Evolutionary conservation across 805 yeast genomes (phyloP).

Genomic region (Candida maltosa): DNA sequence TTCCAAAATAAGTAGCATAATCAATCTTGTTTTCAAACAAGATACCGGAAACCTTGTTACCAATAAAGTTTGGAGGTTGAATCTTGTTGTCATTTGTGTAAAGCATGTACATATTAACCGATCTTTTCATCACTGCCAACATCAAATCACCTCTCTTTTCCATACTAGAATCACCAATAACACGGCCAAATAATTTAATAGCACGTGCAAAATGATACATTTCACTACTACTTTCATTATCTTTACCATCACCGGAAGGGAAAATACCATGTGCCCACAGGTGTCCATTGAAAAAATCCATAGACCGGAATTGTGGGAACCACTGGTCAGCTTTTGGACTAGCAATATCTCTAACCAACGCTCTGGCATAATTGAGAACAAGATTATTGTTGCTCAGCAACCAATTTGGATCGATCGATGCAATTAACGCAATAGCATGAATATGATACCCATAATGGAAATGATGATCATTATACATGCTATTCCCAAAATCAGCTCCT

Average conservation of each 20-base stretch:
- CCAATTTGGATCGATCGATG: constrained; percentile 53
- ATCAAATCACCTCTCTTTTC: constrained; percentile 55
- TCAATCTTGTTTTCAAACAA: constrained; percentile 70
- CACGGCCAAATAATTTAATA: constrained; percentile 61
- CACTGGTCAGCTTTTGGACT: constrained; percentile 54
- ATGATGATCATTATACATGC: constrained; percentile 72
- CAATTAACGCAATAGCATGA: constrained; percentile 67
- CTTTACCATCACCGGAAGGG: constrained; percentile 71
- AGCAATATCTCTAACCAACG: constrained; percentile 65
- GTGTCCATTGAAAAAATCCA: constrained; percentile 77
- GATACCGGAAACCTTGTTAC: constrained; percentile 71
- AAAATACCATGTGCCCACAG: constrained; percentile 77
- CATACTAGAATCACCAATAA: constrained; percentile 50
- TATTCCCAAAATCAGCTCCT: constrained; percentile 67
- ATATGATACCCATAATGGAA: constrained; percentile 75
- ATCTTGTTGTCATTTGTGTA: constrained; percentile 50
- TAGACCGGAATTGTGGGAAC: constrained; percentile 66
- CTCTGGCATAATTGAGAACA: constrained; percentile 49
- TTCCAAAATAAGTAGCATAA: constrained; percentile 73
- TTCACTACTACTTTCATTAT: constrained; percentile 72
- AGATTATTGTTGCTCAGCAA: constrained; percentile 21
- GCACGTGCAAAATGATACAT: constrained; percentile 73
- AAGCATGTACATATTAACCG: constrained; percentile 57
- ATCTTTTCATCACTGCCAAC: constrained; percentile 53
- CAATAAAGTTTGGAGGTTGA: constrained; percentile 53